Evolutionary conservation across 2,329 filamentous ascomycete species (phyloP).

Genomic region (Cordyceps cateniannulata): DNA sequence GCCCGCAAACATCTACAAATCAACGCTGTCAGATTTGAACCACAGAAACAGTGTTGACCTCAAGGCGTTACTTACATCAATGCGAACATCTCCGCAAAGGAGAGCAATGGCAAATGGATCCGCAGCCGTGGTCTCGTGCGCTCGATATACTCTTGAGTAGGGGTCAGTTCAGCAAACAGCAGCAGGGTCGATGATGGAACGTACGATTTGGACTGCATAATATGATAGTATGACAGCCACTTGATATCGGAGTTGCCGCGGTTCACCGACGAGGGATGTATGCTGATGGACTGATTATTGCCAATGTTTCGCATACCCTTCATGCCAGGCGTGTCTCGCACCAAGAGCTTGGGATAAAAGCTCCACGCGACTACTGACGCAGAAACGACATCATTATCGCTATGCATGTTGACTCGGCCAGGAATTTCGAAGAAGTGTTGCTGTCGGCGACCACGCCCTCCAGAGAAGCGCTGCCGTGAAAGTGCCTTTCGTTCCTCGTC

Average conservation of each 20-base stretch:
- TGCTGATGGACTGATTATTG: slow-evolving; percentile 83
- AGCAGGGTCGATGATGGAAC: slow-evolving; percentile 19
- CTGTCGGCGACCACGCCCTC: slow-evolving; percentile 49
- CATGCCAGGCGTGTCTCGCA: slow-evolving; percentile 59
- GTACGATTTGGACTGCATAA: slow-evolving; percentile 85
- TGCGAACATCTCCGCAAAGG: slow-evolving; percentile 82
- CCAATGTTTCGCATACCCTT: slow-evolving; percentile 87
- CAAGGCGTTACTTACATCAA: slow-evolving; percentile 53
- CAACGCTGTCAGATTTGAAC: background rate
- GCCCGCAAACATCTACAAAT: slow-evolving; percentile 68
- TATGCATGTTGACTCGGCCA: slow-evolving; percentile 65
- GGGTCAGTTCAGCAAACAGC: slow-evolving; percentile 12
- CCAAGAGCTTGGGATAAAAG: slow-evolving; percentile 90
- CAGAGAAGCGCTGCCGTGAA: slow-evolving; percentile 57
- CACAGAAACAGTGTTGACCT: background rate
- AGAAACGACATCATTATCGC: slow-evolving; percentile 71
- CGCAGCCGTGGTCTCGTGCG: slow-evolving; percentile 77
- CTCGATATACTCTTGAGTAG: slow-evolving; percentile 66
- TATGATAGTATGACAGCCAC: slow-evolving; percentile 93
- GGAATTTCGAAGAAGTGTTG: slow-evolving; percentile 81
- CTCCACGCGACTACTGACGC: slow-evolving; percentile 84
- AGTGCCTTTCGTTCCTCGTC: slow-evolving; percentile 64
- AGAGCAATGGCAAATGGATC: slow-evolving; percentile 79
- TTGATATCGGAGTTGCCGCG: slow-evolving; percentile 60
- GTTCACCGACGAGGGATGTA: slow-evolving; percentile 88